A percentile compares a stretch with the other conserved stretches of the same genome.
Evolutionary conservation across 140 eudicot species (phyloP).

Genomic region (Senecio squalidus): DNA sequence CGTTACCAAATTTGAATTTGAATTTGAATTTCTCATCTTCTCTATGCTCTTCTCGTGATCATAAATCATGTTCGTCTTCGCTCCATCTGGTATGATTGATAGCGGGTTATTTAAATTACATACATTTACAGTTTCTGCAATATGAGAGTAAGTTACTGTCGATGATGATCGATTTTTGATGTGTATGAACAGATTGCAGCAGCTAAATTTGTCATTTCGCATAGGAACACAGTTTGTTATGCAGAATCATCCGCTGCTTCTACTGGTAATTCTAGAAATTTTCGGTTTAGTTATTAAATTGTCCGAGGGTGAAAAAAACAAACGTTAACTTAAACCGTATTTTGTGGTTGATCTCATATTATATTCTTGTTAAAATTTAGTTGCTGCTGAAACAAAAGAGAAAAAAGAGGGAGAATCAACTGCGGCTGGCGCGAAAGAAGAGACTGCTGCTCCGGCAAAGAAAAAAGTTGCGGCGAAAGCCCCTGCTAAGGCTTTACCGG

Average conservation of each 20-base stretch:
- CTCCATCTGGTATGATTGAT: slow-evolving; percentile 33
- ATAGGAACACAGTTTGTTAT: slow-evolving; percentile 38
- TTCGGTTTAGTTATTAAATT: neutral
- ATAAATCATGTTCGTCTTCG: slow-evolving; percentile 26
- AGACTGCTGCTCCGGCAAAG: slow-evolving; percentile 39
- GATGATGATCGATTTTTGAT: slow-evolving; percentile 9
- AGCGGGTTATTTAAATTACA: neutral
- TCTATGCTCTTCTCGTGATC: slow-evolving; percentile 38
- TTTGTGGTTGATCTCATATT: neutral
- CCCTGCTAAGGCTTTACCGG: slow-evolving; percentile 60
- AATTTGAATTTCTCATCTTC: slow-evolving; percentile 43
- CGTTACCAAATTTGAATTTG: slow-evolving; percentile 28
- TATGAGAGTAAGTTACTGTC: neutral
- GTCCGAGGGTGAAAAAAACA: too few species aligned
- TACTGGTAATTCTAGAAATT: slow-evolving; percentile 31
- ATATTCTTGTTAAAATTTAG: slow-evolving; percentile 15
- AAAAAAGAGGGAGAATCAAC: slow-evolving; percentile 35
- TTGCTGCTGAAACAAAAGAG: slow-evolving; percentile 69
- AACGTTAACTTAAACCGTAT: neutral
- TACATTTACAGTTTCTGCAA: slow-evolving; percentile 1
- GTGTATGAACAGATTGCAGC: slow-evolving; percentile 34
- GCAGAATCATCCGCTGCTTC: slow-evolving; percentile 77
- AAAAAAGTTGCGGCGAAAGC: slow-evolving; percentile 70
- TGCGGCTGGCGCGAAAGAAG: slow-evolving; percentile 26
- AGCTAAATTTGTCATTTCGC: slow-evolving; percentile 31